Conservation (phyloP, 495 filamentous ascomycete genomes). For the Neurospora sp. region DNA sequence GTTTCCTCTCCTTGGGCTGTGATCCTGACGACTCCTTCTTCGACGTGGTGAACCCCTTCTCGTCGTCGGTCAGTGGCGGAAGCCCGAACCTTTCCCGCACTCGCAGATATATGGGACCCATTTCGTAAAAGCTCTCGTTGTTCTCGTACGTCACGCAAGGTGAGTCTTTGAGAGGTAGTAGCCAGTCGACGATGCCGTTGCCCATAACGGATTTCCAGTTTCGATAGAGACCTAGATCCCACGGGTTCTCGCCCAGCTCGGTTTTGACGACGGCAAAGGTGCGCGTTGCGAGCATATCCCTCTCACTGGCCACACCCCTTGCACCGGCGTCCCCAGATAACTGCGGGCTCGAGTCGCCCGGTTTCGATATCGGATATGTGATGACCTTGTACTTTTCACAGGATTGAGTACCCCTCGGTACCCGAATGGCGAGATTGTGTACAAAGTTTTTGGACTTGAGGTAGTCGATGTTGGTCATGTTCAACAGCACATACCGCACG, state of each 20-base stretch:
- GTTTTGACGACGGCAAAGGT: conserved; percentile 71
- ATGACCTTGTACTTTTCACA: conserved; percentile 30
- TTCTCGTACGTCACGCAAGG: conserved; percentile 47
- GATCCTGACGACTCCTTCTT: neutral
- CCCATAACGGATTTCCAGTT: conserved; percentile 76
- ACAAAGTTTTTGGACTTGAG: conserved; percentile 50
- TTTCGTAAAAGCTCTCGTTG: conserved; percentile 36
- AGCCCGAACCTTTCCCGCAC: conserved; percentile 29
- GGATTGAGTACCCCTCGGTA: conserved; percentile 41
- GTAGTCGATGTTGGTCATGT: conserved; percentile 76
- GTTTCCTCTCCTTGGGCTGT: conserved; percentile 3
- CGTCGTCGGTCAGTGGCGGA: conserved; percentile 10
- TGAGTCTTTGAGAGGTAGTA: conserved; percentile 57
- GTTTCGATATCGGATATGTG: conserved; percentile 29
- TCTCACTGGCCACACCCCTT: neutral
- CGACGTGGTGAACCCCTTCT: neutral
- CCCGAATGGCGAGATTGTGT: conserved; percentile 67
- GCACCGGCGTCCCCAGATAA: neutral
- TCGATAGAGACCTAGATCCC: conserved; percentile 52
- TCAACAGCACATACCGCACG: conserved; percentile 54
- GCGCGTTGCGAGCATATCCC: conserved; percentile 40
- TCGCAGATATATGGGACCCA: conserved; percentile 32
- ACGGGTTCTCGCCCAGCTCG: conserved; percentile 67
- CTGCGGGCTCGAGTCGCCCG: conserved; percentile 5
- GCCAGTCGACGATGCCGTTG: conserved; percentile 55